Base-by-base conservation (phyloP, 108 stramenopile species). In the Discostella stelligeroides region DNA sequence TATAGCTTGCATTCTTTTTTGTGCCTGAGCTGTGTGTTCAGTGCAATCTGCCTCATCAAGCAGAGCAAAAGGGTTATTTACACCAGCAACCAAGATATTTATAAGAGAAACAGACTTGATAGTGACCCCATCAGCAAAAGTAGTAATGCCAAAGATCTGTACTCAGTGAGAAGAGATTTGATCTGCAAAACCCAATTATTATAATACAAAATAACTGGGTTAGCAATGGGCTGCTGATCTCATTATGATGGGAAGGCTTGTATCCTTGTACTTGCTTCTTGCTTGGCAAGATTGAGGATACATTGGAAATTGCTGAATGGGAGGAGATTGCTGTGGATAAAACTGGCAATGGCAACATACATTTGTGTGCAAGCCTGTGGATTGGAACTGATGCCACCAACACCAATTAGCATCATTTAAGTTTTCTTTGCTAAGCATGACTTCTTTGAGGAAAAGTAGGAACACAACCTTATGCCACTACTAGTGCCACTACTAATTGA, bases 301-400 rank as follows among this genome's bases (percentile, higher is more conserved):
- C 23, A 20, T 3, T 24, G 1, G 1, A 11, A 18, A 21, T 23
- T 23, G 21, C 21, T 53, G 23, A 53, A 53, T 11, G 20, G 20
- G 4, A 53, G 17, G 2, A 24, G 21, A 53, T 53, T 53, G 23
- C 51, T 53, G 51, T 53, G 51, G 20, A 53, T 53, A 11, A 53
- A n/a, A n/a, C n/a, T n/a, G n/a, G n/a, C n/a, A 23, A 53, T 53
- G 21, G 51, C 51, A 53, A 53, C 7, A 24, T 53, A 18, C 51
- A 53, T 21, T 24, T 53, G 17, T 23, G 51, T 53, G 11, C 4
- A 24, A 53, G 51, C 7, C 23, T 21, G 51, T 3, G 51, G 51
- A n/a, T n/a, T n/a, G n/a, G n/a, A n/a, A 53, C 24, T 3, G 51
- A 23, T 18, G 18, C 2, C 3, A 2, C 15, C 46, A 9, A 15